Evolutionary conservation across 208 protist genomes (phyloP).

Genomic region (Entamoeba invadens): DNA sequence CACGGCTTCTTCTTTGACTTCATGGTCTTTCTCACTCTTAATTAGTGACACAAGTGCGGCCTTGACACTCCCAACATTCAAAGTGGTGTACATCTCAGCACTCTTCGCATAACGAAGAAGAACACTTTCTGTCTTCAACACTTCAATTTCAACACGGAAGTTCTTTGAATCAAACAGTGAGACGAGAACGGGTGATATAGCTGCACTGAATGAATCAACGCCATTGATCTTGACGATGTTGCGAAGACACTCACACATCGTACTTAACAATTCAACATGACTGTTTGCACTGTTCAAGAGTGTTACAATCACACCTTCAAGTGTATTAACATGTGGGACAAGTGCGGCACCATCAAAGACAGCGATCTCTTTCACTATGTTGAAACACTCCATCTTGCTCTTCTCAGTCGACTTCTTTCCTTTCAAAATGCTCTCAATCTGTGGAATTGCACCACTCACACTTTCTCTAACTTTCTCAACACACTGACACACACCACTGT

Average conservation of each 20-base stretch:
- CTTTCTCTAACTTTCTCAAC: not conserved
- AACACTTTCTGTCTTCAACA: not conserved
- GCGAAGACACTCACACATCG: not conserved
- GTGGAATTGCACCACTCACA: not conserved
- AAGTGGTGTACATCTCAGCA: not conserved
- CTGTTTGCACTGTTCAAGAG: not conserved
- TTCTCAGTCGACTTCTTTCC: not conserved
- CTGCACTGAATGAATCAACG: not conserved
- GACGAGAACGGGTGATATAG: not conserved
- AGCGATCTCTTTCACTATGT: not conserved
- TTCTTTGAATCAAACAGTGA: not conserved
- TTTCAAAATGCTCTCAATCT: not conserved
- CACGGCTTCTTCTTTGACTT: not conserved
- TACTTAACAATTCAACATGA: not conserved
- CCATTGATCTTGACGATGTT: not conserved
- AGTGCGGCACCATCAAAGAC: not conserved
- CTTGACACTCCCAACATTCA: not conserved
- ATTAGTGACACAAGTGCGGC: not conserved
- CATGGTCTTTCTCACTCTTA: not conserved
- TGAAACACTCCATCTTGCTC: not conserved
- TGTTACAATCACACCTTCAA: not conserved
- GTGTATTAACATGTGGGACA: not conserved
- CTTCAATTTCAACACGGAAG: not conserved
- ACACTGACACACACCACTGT: not conserved
- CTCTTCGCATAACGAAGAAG: not conserved